Percentiles rank a stretch among this genome's conserved stretches.
phyloP scores from a whole-genome alignment of 192 early-diverging fungal species.

The Phycomyces blakesleeanus region DNA sequence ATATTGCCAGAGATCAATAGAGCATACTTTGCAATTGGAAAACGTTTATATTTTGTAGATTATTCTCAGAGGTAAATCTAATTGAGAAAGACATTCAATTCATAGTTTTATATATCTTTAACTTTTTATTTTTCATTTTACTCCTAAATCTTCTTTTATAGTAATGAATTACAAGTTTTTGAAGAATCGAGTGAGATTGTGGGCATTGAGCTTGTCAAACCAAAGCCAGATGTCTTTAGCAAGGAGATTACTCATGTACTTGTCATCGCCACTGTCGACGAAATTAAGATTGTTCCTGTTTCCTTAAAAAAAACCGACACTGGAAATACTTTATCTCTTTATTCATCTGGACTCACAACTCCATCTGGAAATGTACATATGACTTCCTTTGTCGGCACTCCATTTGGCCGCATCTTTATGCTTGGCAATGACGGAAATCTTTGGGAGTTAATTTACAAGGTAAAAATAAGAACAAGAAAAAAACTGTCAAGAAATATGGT shows the following conservation, averaged over 20 bases:
- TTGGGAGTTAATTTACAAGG: constrained; percentile 86
- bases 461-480: too few species aligned
- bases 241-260: constrained; percentile 80
- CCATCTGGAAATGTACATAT: constrained; percentile 80
- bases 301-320: constrained; percentile 35
- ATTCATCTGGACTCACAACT: constrained; percentile 74
- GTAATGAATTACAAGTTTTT: constrained; percentile 61
- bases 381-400: constrained; percentile 72
- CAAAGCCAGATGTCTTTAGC: constrained; percentile 75
- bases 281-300: constrained; percentile 80
- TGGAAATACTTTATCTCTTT: constrained; percentile 61
- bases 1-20: constrained; percentile 86
- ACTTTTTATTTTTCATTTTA: too few species aligned
- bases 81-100: neutral
- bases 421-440: constrained; percentile 80
- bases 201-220: constrained; percentile 75
- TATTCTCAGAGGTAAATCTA: constrained; percentile 65
- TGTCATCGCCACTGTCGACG: constrained; percentile 81
- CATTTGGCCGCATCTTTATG: constrained; percentile 86
- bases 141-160: constrained; percentile 13
- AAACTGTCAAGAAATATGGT: too few species aligned
- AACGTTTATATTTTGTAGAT: constrained; percentile 89
- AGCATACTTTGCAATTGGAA: constrained; percentile 91
- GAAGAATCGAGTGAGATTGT: constrained; percentile 89
- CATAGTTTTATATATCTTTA: constrained; percentile 5